These are phyloP conservation scores for Aphanomyces cochlioides DNA, from an alignment of 352 stramenopile genomes.

Conservation along the genomic window DNA sequence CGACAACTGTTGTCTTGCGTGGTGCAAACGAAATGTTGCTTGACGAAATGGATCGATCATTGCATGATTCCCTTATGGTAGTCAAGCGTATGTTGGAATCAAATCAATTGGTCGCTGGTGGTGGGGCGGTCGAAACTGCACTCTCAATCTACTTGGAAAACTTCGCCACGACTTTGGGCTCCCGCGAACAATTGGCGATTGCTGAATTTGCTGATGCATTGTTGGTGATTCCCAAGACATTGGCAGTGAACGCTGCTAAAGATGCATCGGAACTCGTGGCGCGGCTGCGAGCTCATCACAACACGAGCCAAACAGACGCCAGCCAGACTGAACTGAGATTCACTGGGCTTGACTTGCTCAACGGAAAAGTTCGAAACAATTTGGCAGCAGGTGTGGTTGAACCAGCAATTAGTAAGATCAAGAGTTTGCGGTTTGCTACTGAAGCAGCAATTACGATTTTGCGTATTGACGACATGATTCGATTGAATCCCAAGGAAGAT, in stretches of 20 bases:
- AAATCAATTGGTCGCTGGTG: slow-evolving; percentile 97
- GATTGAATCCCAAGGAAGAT: slow-evolving; percentile 87
- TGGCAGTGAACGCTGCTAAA: slow-evolving; percentile 98
- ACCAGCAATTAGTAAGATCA: slow-evolving; percentile 99
- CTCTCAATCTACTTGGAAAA: slow-evolving; percentile 98
- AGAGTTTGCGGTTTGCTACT: slow-evolving; percentile 98
- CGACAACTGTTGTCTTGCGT: slow-evolving; percentile 96
- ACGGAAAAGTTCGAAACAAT: slow-evolving; percentile 95
- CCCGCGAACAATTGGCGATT: slow-evolving; percentile 98
- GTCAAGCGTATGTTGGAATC: slow-evolving; percentile 99
- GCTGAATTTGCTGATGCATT: slow-evolving; percentile 98
- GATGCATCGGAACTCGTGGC: slow-evolving; percentile 98
- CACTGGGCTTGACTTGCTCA: slow-evolving; percentile 95
- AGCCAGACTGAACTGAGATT: slow-evolving; percentile 77
- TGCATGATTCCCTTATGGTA: slow-evolving; percentile 99
- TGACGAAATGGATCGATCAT: slow-evolving; percentile 98
- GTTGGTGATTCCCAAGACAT: slow-evolving; percentile 98
- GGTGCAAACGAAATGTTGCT: slow-evolving; percentile 99
- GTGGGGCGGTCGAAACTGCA: slow-evolving; percentile 96
- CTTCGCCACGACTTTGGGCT: slow-evolving; percentile 95
- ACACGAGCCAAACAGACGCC: slow-evolving; percentile 90
- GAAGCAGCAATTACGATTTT: slow-evolving; percentile 99
- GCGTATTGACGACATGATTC: slow-evolving; percentile 99
- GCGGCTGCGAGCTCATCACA: slow-evolving; percentile 94
- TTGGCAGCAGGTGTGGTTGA: slow-evolving; percentile 97